Conservation (phyloP, 306 rosid genomes). For the Prunus davidiana region DNA sequence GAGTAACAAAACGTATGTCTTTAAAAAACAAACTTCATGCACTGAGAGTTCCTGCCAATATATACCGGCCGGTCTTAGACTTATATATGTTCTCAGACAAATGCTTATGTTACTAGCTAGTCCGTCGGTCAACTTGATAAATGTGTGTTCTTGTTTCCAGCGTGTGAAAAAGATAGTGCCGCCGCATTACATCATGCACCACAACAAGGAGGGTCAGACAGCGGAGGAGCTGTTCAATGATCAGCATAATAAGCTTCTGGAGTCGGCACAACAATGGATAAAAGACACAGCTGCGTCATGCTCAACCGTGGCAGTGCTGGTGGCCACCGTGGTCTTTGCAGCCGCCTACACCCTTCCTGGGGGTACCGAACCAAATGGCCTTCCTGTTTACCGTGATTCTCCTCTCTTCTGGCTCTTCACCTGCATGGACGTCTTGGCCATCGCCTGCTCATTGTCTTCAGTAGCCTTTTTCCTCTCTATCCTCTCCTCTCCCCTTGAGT, state of each 20-base stretch:
- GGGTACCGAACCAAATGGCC: neutral
- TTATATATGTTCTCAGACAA: neutral
- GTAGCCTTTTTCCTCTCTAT: conserved; percentile 44
- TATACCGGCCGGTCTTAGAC: too few species aligned
- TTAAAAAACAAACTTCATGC: neutral
- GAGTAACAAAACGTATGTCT: too few species aligned
- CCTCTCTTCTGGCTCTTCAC: conserved; percentile 34
- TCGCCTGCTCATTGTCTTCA: conserved; percentile 29
- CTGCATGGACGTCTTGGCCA: conserved; percentile 30
- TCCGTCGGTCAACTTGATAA: neutral
- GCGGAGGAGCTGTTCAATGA: conserved; percentile 8
- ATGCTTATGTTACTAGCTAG: neutral
- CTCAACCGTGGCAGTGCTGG: conserved; percentile 25
- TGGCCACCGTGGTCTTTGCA: conserved; percentile 35
- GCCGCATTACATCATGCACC: neutral
- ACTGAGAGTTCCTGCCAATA: too few species aligned
- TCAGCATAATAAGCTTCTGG: neutral
- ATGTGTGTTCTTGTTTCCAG: conserved; percentile 11
- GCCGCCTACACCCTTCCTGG: conserved; percentile 31
- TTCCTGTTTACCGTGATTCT: neutral
- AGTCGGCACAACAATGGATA: conserved; percentile 27
- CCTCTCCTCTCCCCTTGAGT: conserved; percentile 30
- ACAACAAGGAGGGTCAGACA: neutral
- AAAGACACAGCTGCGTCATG: conserved; percentile 30
- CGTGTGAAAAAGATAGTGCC: conserved; percentile 21